phyloP scores from a whole-genome alignment of 805 yeast species.

The Candida rishiriensis region DNA sequence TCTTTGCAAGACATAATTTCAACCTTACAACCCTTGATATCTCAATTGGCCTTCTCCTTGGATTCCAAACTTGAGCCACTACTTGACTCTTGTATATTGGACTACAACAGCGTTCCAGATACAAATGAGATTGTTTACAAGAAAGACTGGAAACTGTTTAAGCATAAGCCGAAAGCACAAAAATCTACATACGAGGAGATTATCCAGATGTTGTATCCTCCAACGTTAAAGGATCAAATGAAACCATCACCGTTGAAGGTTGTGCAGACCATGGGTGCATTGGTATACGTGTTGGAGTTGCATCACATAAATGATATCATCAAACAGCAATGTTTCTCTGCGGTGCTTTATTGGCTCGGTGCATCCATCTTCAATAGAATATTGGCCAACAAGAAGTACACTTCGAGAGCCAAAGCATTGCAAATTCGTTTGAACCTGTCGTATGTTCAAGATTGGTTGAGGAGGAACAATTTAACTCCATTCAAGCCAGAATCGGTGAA shows the following conservation, averaged over 20 bases:
- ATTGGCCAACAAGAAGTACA: conserved; percentile 60
- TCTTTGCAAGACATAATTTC: conserved; percentile 56
- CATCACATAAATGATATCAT: conserved; percentile 76
- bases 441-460: conserved; percentile 88
- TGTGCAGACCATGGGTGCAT: conserved; percentile 83
- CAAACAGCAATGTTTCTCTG: conserved; percentile 73
- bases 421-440: conserved; percentile 87
- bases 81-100: conserved; percentile 63
- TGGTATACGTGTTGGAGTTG: conserved; percentile 76
- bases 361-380: conserved; percentile 69
- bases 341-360: conserved; percentile 75
- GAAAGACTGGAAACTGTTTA: conserved; percentile 55
- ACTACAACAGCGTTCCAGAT: conserved; percentile 81
- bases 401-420: conserved; percentile 79
- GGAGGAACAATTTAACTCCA: conserved; percentile 57
- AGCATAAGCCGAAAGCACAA: conserved; percentile 31
- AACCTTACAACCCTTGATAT: conserved; percentile 54
- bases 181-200: conserved; percentile 67
- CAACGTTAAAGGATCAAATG: conserved; percentile 71
- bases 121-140: conserved; percentile 66
- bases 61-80: conserved; percentile 54
- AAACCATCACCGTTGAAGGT: conserved; percentile 86
- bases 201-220: conserved; percentile 75
- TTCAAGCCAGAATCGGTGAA: conserved; percentile 24
- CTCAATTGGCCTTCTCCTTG: conserved; percentile 63